Evolutionary conservation across 352 stramenopile species (phyloP).

Genomic region (Phytophthora megakarya): DNA sequence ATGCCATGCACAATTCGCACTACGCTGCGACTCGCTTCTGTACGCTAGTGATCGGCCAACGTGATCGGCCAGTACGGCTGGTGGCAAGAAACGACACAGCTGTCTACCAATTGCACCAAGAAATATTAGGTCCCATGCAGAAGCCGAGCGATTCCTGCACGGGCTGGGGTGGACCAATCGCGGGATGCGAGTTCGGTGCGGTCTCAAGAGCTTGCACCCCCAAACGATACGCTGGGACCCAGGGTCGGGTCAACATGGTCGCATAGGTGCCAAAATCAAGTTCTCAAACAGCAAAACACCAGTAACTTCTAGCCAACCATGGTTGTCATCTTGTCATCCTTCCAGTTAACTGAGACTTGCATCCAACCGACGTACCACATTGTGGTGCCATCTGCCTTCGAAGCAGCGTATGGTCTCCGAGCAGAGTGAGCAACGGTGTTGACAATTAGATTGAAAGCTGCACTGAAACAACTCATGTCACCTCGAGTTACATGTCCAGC

Average conservation of each 20-base stretch:
- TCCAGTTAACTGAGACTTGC: slow-evolving; percentile 24
- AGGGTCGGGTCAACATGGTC: slow-evolving; percentile 19
- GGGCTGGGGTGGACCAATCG: slow-evolving; percentile 25
- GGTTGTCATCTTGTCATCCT: background rate
- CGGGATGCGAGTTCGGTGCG: slow-evolving; percentile 15
- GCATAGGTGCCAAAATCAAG: slow-evolving; percentile 18
- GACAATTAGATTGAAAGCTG: no score
- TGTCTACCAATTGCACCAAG: slow-evolving; percentile 5
- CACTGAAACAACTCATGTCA: background rate
- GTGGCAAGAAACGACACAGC: slow-evolving; percentile 19
- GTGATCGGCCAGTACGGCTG: slow-evolving; percentile 34
- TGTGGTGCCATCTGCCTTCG: slow-evolving; percentile 18
- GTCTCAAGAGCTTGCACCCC: slow-evolving; percentile 10
- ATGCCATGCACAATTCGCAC: slow-evolving; percentile 29
- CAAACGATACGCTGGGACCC: slow-evolving; percentile 12
- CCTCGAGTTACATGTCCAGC: background rate
- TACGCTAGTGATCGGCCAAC: slow-evolving; percentile 27
- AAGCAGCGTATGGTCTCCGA: slow-evolving; percentile 23
- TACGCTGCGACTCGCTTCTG: slow-evolving; percentile 37
- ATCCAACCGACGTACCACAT: slow-evolving; percentile 18
- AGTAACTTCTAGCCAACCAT: background rate
- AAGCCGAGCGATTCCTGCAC: background rate
- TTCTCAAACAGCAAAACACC: slow-evolving; percentile 9
- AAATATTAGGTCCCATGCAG: slow-evolving; percentile 4
- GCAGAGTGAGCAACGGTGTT: slow-evolving; percentile 16